Evolutionary conservation across 371 early-diverging fungal genomes (phyloP).

Genomic region (Smittium culicis): DNA sequence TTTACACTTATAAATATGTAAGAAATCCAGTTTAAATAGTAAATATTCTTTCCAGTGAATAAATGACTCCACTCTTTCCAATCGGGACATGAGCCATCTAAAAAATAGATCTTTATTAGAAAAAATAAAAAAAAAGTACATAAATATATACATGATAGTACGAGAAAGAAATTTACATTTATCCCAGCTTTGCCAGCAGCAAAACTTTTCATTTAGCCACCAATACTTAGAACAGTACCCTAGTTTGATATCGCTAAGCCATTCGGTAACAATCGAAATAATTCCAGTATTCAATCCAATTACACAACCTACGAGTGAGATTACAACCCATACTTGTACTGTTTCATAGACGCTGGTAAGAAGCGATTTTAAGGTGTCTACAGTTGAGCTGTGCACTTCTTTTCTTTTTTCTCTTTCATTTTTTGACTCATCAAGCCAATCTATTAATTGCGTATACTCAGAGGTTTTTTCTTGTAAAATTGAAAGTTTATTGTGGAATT

Average conservation of each 20-base stretch:
- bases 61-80: constrained; percentile 44
- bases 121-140: constrained; percentile 6
- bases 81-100: constrained; percentile 34
- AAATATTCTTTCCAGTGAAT: constrained; percentile 30
- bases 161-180: constrained; percentile 17
- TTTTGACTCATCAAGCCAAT: constrained; percentile 5
- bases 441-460: no score
- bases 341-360: constrained; percentile 50
- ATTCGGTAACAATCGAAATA: constrained; percentile 73
- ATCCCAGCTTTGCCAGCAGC: constrained; percentile 70
- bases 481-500: no score
- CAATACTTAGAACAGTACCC: constrained; percentile 80
- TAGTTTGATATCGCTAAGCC: constrained; percentile 68
- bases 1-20: constrained; percentile 19
- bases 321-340: constrained; percentile 75
- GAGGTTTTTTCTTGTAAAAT: no score
- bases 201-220: constrained; percentile 90
- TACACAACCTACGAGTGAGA: constrained; percentile 62
- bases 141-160: not conserved
- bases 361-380: constrained; percentile 12
- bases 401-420: constrained; percentile 1
- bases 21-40: constrained; percentile 16
- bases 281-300: constrained; percentile 71
- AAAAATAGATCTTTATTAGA: not conserved
- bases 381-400: not conserved